These are phyloP conservation scores for Jaapia argillacea DNA, from an alignment of 768 basidiomycete genomes.

Conservation along the genomic window DNA sequence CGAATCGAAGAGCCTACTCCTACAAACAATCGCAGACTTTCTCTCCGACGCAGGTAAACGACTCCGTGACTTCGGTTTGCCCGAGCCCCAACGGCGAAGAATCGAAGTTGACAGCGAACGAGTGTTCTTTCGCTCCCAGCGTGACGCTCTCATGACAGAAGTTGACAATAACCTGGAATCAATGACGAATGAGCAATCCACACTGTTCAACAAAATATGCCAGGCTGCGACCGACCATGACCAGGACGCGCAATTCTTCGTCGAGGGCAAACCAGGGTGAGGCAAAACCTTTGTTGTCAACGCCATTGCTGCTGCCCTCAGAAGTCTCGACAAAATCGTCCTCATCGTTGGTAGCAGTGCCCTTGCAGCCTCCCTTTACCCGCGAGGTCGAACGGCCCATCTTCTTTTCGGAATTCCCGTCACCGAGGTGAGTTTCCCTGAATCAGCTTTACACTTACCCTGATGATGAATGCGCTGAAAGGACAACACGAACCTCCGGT, in stretches of 20 bases:
- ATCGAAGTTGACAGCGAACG: no score
- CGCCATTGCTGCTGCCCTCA: conserved; percentile 21
- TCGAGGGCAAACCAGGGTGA: conserved; percentile 30
- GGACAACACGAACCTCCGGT: no score
- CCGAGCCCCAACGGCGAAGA: conserved; percentile 14
- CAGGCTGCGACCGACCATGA: conserved; percentile 8
- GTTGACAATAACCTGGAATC: no score
- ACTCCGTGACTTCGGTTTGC: conserved; percentile 19
- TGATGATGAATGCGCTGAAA: no score
- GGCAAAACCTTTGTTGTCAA: conserved; percentile 30
- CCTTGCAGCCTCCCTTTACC: conserved; percentile 29
- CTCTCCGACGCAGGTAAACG: conserved; percentile 17
- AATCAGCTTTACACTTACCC: no score
- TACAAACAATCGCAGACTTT: conserved; percentile 13
- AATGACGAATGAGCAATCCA: no score
- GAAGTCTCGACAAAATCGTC: conserved; percentile 18
- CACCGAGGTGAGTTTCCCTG: no score
- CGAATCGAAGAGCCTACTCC: conserved; percentile 12
- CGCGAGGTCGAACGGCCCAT: conserved; percentile 26
- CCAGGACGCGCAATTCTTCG: conserved; percentile 15
- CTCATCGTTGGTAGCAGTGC: conserved; percentile 27
- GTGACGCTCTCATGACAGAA: no score
- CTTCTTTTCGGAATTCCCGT: no score
- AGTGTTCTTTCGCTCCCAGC: no score
- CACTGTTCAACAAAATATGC: no score